Conservation (phyloP, 352 stramenopile genomes). For the Phytophthora pluvialis region DNA sequence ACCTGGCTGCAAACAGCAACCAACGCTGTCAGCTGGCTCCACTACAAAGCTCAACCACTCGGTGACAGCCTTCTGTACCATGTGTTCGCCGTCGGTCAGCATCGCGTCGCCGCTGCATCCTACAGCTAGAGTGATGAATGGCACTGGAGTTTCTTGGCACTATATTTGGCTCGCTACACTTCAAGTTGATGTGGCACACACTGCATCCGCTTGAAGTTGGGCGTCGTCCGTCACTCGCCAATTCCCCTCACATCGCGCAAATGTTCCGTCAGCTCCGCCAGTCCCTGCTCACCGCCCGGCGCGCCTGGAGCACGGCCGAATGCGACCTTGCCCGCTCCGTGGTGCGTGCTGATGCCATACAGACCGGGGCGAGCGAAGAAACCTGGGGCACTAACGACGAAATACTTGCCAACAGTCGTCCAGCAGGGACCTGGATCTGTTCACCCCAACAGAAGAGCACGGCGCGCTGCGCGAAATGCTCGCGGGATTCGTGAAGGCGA, state of each 20-base stretch:
- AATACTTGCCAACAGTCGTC: conserved; percentile 26
- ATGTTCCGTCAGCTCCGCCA: conserved; percentile 44
- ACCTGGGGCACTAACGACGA: conserved; percentile 4
- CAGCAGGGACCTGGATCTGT: conserved; percentile 66
- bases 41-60: not conserved
- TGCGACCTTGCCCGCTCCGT: conserved; percentile 19
- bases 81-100: conserved; percentile 5
- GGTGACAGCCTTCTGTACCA: conserved; percentile 9
- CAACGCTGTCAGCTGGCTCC: not conserved
- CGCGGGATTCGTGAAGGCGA: conserved; percentile 92
- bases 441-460: conserved; percentile 91
- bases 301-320: conserved; percentile 14
- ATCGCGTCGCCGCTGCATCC: conserved; percentile 30
- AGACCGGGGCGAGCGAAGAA: not conserved
- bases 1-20: conserved; percentile 17
- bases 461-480: conserved; percentile 94
- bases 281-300: conserved; percentile 24
- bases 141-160: conserved; percentile 22
- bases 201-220: conserved; percentile 36
- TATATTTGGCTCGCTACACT: conserved; percentile 28
- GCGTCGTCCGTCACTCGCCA: conserved; percentile 1
- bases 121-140: conserved; percentile 16
- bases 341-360: conserved; percentile 23
- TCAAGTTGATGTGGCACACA: conserved; percentile 41
- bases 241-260: conserved; percentile 6